phyloP scores from a whole-genome alignment of 2,329 filamentous ascomycete species.

The Ophiostoma ulmi region DNA sequence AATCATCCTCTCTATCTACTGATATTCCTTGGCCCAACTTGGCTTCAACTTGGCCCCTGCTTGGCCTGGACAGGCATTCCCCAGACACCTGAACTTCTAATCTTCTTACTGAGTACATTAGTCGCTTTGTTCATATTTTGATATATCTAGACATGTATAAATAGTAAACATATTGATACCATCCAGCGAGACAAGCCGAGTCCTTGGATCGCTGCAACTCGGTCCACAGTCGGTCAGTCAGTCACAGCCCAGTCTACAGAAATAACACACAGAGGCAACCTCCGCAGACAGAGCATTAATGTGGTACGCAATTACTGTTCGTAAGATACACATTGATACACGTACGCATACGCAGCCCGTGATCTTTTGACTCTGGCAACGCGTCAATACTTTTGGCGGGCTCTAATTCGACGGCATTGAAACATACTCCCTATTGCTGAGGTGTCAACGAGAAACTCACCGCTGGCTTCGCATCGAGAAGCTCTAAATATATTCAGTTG shows the following conservation, averaged over 20 bases:
- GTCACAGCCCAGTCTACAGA: too few species aligned
- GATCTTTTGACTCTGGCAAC: not conserved
- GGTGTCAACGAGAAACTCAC: not conserved
- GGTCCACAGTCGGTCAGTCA: too few species aligned
- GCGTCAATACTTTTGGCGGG: not conserved
- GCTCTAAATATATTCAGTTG: not conserved
- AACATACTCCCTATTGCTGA: not conserved
- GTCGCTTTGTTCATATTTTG: too few species aligned
- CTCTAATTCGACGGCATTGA: not conserved
- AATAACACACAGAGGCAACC: too few species aligned
- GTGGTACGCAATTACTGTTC: not conserved
- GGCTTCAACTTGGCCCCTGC: not conserved
- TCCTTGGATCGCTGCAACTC: not conserved
- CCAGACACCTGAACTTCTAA: not conserved
- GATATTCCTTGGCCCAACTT: not conserved
- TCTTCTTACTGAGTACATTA: too few species aligned
- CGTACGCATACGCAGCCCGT: too few species aligned
- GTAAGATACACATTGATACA: not conserved
- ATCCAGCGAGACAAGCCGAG: not conserved
- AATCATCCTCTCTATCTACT: not conserved
- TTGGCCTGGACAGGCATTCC: not conserved
- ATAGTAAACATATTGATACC: not conserved
- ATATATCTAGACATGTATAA: too few species aligned
- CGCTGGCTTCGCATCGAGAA: too few species aligned
- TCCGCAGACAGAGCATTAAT: too few species aligned